Evolutionary conservation across 2,329 filamentous ascomycete genomes (phyloP).

Genomic region (Plenodomus biglobosus): DNA sequence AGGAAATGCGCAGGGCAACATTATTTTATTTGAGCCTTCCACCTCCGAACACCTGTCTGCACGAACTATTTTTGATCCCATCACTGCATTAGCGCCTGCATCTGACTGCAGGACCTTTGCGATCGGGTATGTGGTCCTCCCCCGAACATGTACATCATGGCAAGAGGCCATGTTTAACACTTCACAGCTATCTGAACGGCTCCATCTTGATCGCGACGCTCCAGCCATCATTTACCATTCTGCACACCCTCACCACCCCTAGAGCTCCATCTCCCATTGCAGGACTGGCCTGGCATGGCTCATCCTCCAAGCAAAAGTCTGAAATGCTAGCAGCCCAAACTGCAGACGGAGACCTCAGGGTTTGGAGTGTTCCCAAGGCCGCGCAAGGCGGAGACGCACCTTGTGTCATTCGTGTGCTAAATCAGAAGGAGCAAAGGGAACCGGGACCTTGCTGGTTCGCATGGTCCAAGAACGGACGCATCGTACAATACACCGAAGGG

Average conservation of each 20-base stretch:
- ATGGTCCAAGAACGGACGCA: constrained; percentile 97
- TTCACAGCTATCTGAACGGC: constrained; percentile 82
- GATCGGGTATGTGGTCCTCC: constrained; percentile 68
- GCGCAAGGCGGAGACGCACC: constrained; percentile 70
- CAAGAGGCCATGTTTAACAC: constrained; percentile 17
- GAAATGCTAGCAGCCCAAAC: constrained; percentile 97
- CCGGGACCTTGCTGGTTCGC: constrained; percentile 90
- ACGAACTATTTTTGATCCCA: constrained; percentile 89
- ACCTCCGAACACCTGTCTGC: constrained; percentile 91
- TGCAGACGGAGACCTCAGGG: constrained; percentile 84
- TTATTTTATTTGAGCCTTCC: constrained; percentile 90
- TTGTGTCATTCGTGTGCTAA: constrained; percentile 85
- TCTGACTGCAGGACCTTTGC: constrained; percentile 92
- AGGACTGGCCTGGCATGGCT: constrained; percentile 90
- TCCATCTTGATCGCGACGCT: constrained; percentile 87
- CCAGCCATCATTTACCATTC: constrained; percentile 87
- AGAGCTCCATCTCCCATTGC: constrained; percentile 84
- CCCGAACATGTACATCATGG: not conserved
- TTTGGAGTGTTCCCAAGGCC: constrained; percentile 94
- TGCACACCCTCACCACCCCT: constrained; percentile 87
- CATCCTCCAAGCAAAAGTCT: constrained; percentile 91
- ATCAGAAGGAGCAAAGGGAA: constrained; percentile 71
- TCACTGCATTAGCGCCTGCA: constrained; percentile 88
- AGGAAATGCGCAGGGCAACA: constrained; percentile 91
- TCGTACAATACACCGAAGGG: constrained; percentile 90